phyloP scores from a whole-genome alignment of 2,329 filamentous ascomycete species.

The Hypoxylon sp. region DNA sequence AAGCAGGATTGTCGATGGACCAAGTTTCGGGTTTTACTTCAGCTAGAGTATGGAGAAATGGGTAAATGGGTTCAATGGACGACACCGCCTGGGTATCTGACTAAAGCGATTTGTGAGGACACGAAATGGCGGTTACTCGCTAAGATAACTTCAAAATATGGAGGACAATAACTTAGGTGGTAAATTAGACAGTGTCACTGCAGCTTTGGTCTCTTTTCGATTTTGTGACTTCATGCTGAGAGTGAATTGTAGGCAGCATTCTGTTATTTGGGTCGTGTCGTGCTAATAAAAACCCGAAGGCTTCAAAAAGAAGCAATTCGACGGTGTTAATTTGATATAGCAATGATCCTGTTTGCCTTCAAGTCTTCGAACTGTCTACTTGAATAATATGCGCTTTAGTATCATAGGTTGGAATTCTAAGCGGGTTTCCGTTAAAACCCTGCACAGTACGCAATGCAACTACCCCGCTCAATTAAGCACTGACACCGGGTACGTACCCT shows the following conservation, averaged over 20 bases:
- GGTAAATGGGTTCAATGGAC: slow-evolving; percentile 3
- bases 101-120: slow-evolving; percentile 11
- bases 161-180: slow-evolving; percentile 9
- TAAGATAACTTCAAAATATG: slow-evolving; percentile 2
- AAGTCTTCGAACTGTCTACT: too few species aligned
- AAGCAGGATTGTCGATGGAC: slow-evolving; percentile 20
- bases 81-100: slow-evolving; percentile 4
- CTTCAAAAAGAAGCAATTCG: background rate
- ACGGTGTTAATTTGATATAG: slow-evolving; percentile 1
- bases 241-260: background rate
- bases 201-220: slow-evolving; percentile 14
- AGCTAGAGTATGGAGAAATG: slow-evolving; percentile 5
- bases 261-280: background rate
- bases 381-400: too few species aligned
- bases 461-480: background rate
- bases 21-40: slow-evolving; percentile 13
- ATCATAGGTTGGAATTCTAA: too few species aligned
- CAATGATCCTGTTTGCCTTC: background rate
- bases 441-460: background rate
- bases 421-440: too few species aligned
- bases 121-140: slow-evolving; percentile 9
- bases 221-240: slow-evolving; percentile 8
- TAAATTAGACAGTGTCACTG: slow-evolving; percentile 10
- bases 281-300: slow-evolving; percentile 8
- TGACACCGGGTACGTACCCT: background rate